Conservation (phyloP, 306 rosid species). For the Canavalia ensiformis region DNA sequence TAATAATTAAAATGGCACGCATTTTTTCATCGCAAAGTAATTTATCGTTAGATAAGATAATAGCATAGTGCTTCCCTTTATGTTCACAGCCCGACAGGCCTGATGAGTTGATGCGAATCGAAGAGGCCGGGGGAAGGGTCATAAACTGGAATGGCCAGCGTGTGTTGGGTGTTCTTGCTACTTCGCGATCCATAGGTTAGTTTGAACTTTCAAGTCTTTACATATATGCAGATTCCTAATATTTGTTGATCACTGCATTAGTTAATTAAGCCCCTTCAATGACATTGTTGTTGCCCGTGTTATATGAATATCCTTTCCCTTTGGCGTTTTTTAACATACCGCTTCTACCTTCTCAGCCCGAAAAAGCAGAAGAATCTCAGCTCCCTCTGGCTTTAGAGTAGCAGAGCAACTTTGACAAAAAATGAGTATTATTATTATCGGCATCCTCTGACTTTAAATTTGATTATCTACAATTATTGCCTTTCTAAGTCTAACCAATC, state of each 20-base stretch:
- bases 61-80: not conserved
- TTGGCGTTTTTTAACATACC: not conserved
- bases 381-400: not conserved
- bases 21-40: not conserved
- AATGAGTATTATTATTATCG: not conserved
- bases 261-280: not conserved
- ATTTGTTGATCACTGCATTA: not conserved
- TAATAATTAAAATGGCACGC: not conserved
- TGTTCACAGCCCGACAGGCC: slow-evolving; percentile 74
- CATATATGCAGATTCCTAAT: not conserved
- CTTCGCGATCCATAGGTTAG: slow-evolving; percentile 93
- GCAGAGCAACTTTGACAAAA: slow-evolving; percentile 11
- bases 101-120: slow-evolving; percentile 93
- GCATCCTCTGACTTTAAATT: not conserved
- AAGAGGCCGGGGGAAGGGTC: slow-evolving; percentile 92
- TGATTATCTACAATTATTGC: slow-evolving; percentile 1
- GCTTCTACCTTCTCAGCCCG: slow-evolving; percentile 15
- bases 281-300: not conserved
- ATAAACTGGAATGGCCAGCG: slow-evolving; percentile 94
- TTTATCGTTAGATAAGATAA: not conserved
- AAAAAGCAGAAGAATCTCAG: slow-evolving; percentile 14
- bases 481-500: slow-evolving; percentile 1
- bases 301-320: not conserved
- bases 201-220: not conserved
- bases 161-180: slow-evolving; percentile 90